phyloP scores from a whole-genome alignment of 2,329 filamentous ascomycete species.

The Dryadomyces quercivorus region DNA sequence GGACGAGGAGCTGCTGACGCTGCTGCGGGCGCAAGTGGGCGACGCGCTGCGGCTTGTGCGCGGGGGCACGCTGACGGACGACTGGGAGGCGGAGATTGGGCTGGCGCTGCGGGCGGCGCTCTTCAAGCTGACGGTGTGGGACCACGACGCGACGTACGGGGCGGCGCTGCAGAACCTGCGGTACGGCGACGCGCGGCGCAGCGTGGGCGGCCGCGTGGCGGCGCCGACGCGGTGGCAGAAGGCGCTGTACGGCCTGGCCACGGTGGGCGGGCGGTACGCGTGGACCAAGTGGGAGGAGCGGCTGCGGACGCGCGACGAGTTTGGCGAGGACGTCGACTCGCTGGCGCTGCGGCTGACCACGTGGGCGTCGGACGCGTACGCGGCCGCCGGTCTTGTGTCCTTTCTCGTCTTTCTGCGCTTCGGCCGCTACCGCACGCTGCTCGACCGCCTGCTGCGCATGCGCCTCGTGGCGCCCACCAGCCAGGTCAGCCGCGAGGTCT shows the following conservation, averaged over 20 bases:
- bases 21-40: conserved; percentile 74
- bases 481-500: conserved; percentile 82
- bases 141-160: conserved; percentile 90
- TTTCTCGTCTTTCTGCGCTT: conserved; percentile 88
- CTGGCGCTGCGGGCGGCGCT: conserved; percentile 64
- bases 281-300: conserved; percentile 91
- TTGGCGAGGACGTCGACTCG: conserved; percentile 27
- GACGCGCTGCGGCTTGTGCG: conserved; percentile 83
- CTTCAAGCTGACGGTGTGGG: conserved; percentile 95
- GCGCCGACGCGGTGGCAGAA: conserved; percentile 77
- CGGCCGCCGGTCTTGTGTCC: conserved; percentile 67
- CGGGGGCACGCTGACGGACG: conserved; percentile 61
- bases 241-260: conserved; percentile 68
- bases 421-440: conserved; percentile 78
- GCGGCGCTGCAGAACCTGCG: conserved; percentile 83
- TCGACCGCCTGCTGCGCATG: conserved; percentile 75
- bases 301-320: conserved; percentile 60
- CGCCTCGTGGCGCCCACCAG: conserved; percentile 74
- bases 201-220: conserved; percentile 18
- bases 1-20: conserved; percentile 80
- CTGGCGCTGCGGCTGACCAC: conserved; percentile 47
- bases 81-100: conserved; percentile 78
- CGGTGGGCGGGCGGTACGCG: conserved; percentile 75
- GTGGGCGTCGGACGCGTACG: conserved; percentile 59
- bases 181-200: conserved; percentile 68